Conservation (phyloP, 495 filamentous ascomycete species). For the Collariella sp. region DNA sequence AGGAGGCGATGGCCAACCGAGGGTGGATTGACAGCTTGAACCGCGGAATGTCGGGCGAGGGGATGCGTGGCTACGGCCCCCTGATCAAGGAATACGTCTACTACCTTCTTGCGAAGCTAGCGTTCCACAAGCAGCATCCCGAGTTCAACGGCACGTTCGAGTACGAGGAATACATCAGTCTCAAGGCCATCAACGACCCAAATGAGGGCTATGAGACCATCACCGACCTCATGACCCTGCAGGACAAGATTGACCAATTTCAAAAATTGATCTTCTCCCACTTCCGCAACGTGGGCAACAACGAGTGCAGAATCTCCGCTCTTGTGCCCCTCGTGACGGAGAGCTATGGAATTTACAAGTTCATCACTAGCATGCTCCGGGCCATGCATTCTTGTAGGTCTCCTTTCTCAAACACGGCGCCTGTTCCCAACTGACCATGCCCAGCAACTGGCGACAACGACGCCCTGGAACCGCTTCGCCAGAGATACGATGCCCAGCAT, state of each 20-base stretch:
- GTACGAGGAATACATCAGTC: slow-evolving; percentile 96
- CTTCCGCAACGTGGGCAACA: slow-evolving; percentile 82
- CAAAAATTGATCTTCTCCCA: slow-evolving; percentile 97
- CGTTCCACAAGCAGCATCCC: slow-evolving; percentile 90
- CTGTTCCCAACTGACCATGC: slow-evolving; percentile 21
- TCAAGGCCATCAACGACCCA: slow-evolving; percentile 96
- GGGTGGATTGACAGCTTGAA: slow-evolving; percentile 91
- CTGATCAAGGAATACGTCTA: slow-evolving; percentile 93
- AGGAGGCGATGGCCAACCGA: slow-evolving; percentile 80
- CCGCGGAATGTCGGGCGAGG: slow-evolving; percentile 75
- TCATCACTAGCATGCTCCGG: slow-evolving; percentile 86
- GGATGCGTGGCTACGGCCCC: slow-evolving; percentile 81
- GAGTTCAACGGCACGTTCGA: slow-evolving; percentile 99
- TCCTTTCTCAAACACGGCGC: slow-evolving; percentile 8
- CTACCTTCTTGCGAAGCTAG: slow-evolving; percentile 84
- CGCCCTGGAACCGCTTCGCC: slow-evolving; percentile 80
- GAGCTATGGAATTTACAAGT: slow-evolving; percentile 97
- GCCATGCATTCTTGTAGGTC: slow-evolving; percentile 93
- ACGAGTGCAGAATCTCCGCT: slow-evolving; percentile 92
- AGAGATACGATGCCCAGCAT: slow-evolving; percentile 88
- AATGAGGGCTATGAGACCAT: slow-evolving; percentile 99
- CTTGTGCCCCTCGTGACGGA: slow-evolving; percentile 91
- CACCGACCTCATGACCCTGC: slow-evolving; percentile 87
- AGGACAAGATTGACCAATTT: slow-evolving; percentile 96
- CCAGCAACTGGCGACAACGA: slow-evolving; percentile 87